A percentile compares a stretch with the other conserved stretches of the same genome.
Conservation (phyloP, 2,329 filamentous ascomycete species). For the Sporothrix pseudoabietina region DNA sequence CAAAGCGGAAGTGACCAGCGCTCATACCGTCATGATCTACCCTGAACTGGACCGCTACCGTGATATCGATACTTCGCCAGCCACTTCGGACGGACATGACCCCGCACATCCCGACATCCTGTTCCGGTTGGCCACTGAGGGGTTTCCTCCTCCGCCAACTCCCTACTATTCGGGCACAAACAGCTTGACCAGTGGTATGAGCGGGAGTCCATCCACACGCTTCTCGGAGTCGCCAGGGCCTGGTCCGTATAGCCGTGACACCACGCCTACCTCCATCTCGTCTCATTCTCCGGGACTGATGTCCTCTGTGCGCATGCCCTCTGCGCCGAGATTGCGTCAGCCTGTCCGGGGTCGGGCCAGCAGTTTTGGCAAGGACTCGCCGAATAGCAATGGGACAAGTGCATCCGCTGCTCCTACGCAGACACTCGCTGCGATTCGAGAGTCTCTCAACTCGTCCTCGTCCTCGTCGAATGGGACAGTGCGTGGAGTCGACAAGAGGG, state of each 20-base stretch:
- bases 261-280: constrained; percentile 75
- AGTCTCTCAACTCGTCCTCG: constrained; percentile 72
- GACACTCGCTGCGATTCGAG: constrained; percentile 66
- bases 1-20: constrained; percentile 45
- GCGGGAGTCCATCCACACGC: constrained; percentile 72
- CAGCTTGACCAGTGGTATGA: constrained; percentile 61
- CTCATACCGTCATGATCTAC: constrained; percentile 53
- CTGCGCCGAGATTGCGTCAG: constrained; percentile 53
- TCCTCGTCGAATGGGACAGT: constrained; percentile 64
- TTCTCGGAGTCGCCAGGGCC: constrained; percentile 73
- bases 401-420: constrained; percentile 55
- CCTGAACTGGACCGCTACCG: constrained; percentile 66
- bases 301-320: constrained; percentile 50
- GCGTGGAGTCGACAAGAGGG: constrained; percentile 52
- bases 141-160: constrained; percentile 64
- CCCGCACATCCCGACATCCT: constrained; percentile 50
- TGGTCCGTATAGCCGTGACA: constrained; percentile 72
- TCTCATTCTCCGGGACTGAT: constrained; percentile 70
- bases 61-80: constrained; percentile 46
- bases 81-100: constrained; percentile 36
- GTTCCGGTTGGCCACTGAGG: constrained; percentile 62
- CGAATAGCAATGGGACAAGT: constrained; percentile 45
- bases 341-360: constrained; percentile 58
- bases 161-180: constrained; percentile 64
- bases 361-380: constrained; percentile 58